Percentiles rank a stretch among this genome's conserved stretches.
These are phyloP conservation scores for Nemania sp. DNA, from an alignment of 2,329 filamentous ascomycete species.

Conservation along the genomic window DNA sequence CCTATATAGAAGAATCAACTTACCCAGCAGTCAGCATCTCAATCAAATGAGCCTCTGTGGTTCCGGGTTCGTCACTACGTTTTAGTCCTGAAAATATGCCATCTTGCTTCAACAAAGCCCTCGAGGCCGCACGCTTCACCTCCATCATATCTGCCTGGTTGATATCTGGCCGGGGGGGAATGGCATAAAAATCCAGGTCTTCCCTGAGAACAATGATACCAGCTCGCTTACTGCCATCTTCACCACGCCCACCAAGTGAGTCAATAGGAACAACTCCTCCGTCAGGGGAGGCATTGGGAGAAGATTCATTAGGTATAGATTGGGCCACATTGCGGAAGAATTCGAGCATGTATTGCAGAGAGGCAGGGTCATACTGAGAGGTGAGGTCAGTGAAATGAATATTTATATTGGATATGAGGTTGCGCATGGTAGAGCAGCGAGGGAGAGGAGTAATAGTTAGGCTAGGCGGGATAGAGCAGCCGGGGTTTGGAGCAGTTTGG, in stretches of 20 bases:
- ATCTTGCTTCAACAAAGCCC: slow-evolving; percentile 86
- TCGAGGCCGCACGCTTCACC: slow-evolving; percentile 91
- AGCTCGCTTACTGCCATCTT: slow-evolving; percentile 83
- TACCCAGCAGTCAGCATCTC: slow-evolving; percentile 99
- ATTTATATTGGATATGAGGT: slow-evolving; percentile 55
- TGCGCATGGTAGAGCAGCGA: slow-evolving; percentile 48
- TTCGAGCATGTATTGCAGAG: slow-evolving; percentile 98
- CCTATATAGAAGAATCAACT: slow-evolving; percentile 52
- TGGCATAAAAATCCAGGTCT: slow-evolving; percentile 97
- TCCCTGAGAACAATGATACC: slow-evolving; percentile 97
- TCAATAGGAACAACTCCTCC: slow-evolving; percentile 75
- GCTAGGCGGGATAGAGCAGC: slow-evolving; percentile 37
- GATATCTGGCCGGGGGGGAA: slow-evolving; percentile 87
- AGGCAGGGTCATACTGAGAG: slow-evolving; percentile 90
- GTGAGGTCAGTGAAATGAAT: slow-evolving; percentile 58
- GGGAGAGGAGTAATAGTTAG: slow-evolving; percentile 37
- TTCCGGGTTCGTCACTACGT: slow-evolving; percentile 94
- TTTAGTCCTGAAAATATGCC: slow-evolving; percentile 97
- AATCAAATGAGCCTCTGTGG: slow-evolving; percentile 97
- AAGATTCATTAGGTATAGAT: slow-evolving; percentile 85
- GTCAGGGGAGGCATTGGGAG: slow-evolving; percentile 74
- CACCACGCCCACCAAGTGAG: slow-evolving; percentile 68
- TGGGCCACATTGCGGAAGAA: slow-evolving; percentile 97
- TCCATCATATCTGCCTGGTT: slow-evolving; percentile 92
- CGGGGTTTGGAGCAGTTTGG: slow-evolving; percentile 43